phyloP scores from a whole-genome alignment of 2,329 filamentous ascomycete genomes.

The Pseudogymnoascus sp. region DNA sequence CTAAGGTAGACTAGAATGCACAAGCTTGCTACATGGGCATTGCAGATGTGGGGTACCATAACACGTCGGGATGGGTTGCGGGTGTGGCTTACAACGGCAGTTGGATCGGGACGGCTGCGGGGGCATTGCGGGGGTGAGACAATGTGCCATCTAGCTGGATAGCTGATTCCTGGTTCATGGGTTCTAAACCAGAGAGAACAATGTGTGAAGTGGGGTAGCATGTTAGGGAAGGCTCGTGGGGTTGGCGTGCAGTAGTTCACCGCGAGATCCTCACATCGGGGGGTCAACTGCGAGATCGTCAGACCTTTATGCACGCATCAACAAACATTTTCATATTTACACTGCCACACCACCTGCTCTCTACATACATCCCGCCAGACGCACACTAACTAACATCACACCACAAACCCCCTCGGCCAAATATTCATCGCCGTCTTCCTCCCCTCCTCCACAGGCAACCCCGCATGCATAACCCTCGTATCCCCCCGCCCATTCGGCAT shows the following conservation, averaged over 20 bases:
- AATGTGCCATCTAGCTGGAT: background rate
- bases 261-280: background rate
- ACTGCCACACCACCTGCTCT: background rate
- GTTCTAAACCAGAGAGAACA: background rate
- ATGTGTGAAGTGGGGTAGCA: background rate
- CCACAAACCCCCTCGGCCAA: slow-evolving; percentile 31
- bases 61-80: background rate
- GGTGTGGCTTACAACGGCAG: background rate
- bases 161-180: background rate
- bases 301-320: background rate
- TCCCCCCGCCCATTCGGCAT: slow-evolving; percentile 39
- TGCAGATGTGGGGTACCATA: background rate
- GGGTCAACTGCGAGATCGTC: background rate
- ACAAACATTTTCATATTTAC: background rate
- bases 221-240: background rate
- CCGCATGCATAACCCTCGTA: slow-evolving; percentile 37
- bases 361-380: background rate
- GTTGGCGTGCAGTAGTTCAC: background rate
- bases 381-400: background rate
- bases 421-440: slow-evolving; percentile 44
- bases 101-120: background rate
- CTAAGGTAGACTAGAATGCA: background rate
- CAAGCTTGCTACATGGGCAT: background rate
- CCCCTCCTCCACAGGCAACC: slow-evolving; percentile 36
- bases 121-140: background rate